Evolutionary conservation across 1,284 basidiomycete genomes (phyloP).

Genomic region (Xanthoconium separans): DNA sequence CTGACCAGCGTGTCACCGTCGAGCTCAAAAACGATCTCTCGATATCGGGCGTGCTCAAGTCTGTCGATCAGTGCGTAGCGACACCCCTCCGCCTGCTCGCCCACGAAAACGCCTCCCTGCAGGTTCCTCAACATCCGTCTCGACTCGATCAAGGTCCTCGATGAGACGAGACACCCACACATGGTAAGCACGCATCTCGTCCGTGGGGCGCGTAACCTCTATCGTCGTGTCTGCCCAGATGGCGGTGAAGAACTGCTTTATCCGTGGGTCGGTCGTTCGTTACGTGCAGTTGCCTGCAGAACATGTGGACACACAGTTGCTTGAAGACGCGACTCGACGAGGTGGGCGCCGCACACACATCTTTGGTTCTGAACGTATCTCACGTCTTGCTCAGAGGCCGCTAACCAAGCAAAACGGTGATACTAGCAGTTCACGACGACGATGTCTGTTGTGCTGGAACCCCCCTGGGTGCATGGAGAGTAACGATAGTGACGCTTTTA

Average conservation of each 20-base stretch:
- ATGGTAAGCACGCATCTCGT: slow-evolving; percentile 62
- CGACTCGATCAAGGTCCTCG: slow-evolving; percentile 91
- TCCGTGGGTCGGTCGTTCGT: slow-evolving; percentile 96
- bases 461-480: no score
- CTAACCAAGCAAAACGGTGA: slow-evolving; percentile 57
- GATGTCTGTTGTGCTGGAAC: no score
- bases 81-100: background rate
- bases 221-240: slow-evolving; percentile 58
- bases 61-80: slow-evolving; percentile 87
- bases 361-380: slow-evolving; percentile 2
- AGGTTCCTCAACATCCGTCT: slow-evolving; percentile 98
- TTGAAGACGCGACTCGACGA: slow-evolving; percentile 97
- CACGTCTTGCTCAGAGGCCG: slow-evolving; percentile 42
- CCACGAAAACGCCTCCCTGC: slow-evolving; percentile 4
- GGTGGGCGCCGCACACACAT: slow-evolving; percentile 50
- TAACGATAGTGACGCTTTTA: no score
- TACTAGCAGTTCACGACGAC: background rate
- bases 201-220: background rate
- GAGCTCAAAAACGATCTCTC: slow-evolving; percentile 99
- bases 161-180: slow-evolving; percentile 93
- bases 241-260: slow-evolving; percentile 99
- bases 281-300: slow-evolving; percentile 94
- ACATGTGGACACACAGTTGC: slow-evolving; percentile 91
- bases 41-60: slow-evolving; percentile 95
- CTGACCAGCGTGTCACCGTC: slow-evolving; percentile 94